A percentile compares a stretch with the other conserved stretches of the same genome.
Evolutionary conservation across 495 filamentous ascomycete genomes (phyloP).

Genomic region (Penicillium ucsense): DNA sequence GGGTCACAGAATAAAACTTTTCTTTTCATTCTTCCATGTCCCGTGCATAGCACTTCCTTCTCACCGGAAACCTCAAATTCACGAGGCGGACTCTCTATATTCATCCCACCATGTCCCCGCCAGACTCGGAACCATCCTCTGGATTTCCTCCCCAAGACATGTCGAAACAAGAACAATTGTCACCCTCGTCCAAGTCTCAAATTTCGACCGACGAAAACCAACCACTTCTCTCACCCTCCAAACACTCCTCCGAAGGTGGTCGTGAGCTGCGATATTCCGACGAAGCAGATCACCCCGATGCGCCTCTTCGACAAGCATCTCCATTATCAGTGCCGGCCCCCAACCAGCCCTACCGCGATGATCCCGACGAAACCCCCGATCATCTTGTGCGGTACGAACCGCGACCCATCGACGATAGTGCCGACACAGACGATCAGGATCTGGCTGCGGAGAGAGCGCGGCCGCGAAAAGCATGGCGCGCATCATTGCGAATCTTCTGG

Average conservation of each 20-base stretch:
- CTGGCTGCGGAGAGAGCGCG: conserved; percentile 1
- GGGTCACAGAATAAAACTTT: not conserved
- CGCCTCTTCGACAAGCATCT: conserved; percentile 4
- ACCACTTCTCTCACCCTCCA: not conserved
- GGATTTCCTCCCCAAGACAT: not conserved
- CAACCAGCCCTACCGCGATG: conserved; percentile 6
- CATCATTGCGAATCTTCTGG: conserved; percentile 25
- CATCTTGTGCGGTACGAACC: conserved; percentile 13
- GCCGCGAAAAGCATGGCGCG: conserved; percentile 20
- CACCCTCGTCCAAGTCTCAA: not conserved
- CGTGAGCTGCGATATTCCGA: not conserved
- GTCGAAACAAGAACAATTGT: not conserved
- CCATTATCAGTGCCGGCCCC: not conserved
- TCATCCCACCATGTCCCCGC: too few species aligned
- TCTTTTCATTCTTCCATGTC: not conserved
- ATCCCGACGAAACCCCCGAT: conserved; percentile 1
- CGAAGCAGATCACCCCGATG: conserved; percentile 13
- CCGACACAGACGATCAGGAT: conserved; percentile 1
- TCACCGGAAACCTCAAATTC: too few species aligned
- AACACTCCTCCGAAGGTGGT: too few species aligned
- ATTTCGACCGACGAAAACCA: conserved; percentile 6
- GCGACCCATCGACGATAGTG: conserved; percentile 6
- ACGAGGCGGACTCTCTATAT: too few species aligned
- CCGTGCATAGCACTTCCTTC: not conserved
- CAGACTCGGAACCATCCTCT: too few species aligned